phyloP scores from a whole-genome alignment of 75 land plant species.

The Sequoia sempervirens region DNA sequence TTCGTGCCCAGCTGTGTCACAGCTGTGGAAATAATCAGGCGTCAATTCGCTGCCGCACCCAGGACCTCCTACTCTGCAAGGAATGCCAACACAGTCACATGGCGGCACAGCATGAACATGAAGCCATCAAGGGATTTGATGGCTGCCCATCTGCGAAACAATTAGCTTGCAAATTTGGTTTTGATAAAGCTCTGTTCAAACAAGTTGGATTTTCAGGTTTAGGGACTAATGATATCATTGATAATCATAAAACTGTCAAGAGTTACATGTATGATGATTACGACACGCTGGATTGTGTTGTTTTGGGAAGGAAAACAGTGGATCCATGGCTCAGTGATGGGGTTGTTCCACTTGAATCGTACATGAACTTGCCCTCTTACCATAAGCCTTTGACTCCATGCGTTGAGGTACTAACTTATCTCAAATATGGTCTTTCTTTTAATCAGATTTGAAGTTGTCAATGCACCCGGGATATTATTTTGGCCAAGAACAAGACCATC shows the following conservation, averaged over 20 bases:
- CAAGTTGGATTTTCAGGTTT: neutral
- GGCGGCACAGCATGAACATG: constrained; percentile 19
- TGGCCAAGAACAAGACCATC: neutral
- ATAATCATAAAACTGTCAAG: neutral
- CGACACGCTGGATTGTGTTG: neutral
- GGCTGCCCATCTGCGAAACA: constrained; percentile 52
- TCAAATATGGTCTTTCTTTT: neutral
- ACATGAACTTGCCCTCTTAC: neutral
- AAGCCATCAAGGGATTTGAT: constrained; percentile 36
- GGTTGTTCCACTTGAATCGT: neutral
- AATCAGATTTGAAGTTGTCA: neutral
- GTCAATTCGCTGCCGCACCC: constrained; percentile 48
- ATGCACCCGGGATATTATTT: neutral
- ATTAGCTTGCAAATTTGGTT: constrained; percentile 43
- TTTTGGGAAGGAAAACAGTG: neutral
- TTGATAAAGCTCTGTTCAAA: constrained; percentile 5
- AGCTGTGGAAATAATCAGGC: constrained; percentile 47
- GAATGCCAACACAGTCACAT: constrained; percentile 37
- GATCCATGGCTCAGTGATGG: neutral
- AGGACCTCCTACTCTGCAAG: constrained; percentile 55
- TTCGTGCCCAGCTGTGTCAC: constrained; percentile 69
- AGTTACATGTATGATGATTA: neutral
- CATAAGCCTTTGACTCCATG: neutral
- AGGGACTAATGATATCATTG: neutral
- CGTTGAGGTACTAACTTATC: neutral